These are phyloP conservation scores for Diaporthe sp. DNA, from an alignment of 2,329 filamentous ascomycete species.

Conservation along the genomic window DNA sequence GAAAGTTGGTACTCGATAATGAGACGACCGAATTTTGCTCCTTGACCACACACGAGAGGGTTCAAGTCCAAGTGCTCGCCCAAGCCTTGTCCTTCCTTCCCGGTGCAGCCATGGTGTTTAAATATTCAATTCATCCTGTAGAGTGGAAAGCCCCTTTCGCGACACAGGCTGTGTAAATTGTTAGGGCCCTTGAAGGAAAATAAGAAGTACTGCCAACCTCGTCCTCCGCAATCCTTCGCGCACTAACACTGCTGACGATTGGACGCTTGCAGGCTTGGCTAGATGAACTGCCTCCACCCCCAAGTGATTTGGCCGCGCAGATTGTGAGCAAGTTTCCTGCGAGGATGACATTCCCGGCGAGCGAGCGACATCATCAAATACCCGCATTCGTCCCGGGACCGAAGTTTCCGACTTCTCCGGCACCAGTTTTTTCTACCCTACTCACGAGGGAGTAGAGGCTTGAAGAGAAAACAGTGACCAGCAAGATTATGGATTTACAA, in stretches of 20 bases:
- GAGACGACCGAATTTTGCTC: not conserved
- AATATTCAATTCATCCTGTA: not conserved
- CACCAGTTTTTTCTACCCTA: not conserved
- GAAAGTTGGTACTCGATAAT: fast-evolving
- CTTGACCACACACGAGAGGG: not conserved
- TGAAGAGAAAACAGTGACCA: no score
- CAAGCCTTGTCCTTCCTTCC: not conserved
- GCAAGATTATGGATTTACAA: no score
- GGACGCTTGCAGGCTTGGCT: slow-evolving; percentile 12
- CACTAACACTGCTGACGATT: not conserved
- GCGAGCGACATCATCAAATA: no score
- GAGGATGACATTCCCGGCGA: slow-evolving; percentile 17
- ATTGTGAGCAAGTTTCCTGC: slow-evolving; percentile 28
- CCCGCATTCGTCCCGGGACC: slow-evolving; percentile 2
- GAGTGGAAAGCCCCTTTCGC: not conserved
- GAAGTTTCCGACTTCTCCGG: not conserved
- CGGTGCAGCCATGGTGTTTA: not conserved
- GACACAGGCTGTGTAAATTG: not conserved
- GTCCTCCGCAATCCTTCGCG: slow-evolving; percentile 14
- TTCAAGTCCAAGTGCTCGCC: not conserved
- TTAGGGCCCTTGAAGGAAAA: not conserved
- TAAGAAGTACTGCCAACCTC: slow-evolving; percentile 7
- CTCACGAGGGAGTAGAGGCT: not conserved
- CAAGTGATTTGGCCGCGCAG: not conserved
- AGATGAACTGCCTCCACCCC: slow-evolving; percentile 25